Conservation (phyloP, 2,329 filamentous ascomycete genomes). For the Sclerotinia subarctica region DNA sequence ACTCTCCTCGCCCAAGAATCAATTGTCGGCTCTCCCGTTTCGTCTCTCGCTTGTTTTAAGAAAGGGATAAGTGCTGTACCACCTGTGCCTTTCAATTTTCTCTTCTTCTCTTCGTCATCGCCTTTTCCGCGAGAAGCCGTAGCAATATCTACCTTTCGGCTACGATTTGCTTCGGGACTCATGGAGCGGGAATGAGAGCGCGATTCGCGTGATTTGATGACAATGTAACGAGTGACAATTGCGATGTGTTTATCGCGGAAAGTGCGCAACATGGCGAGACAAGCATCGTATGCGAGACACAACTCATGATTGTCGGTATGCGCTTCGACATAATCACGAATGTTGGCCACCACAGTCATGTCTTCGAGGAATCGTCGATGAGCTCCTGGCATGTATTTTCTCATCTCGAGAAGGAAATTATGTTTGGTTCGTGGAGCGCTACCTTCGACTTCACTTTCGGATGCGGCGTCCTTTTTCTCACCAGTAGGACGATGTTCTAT, state of each 20-base stretch:
- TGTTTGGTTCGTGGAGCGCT: constrained; percentile 56
- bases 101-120: constrained; percentile 42
- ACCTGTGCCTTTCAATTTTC: constrained; percentile 80
- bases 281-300: constrained; percentile 83
- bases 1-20: constrained; percentile 53
- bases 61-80: constrained; percentile 94
- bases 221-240: constrained; percentile 94
- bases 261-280: constrained; percentile 68
- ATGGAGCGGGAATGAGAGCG: constrained; percentile 59
- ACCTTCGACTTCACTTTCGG: constrained; percentile 47
- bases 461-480: constrained; percentile 52
- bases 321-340: constrained; percentile 74
- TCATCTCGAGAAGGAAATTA: constrained; percentile 97
- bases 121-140: constrained; percentile 48
- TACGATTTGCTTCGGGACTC: constrained; percentile 49
- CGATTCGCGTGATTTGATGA: constrained; percentile 77
- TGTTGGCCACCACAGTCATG: constrained; percentile 76
- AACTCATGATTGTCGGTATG: constrained; percentile 62
- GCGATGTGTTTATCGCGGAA: constrained; percentile 82
- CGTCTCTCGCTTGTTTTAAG: constrained; percentile 91
- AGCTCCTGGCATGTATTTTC: constrained; percentile 90
- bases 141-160: constrained; percentile 59
- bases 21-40: constrained; percentile 90
- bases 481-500: constrained; percentile 90
- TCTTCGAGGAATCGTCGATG: constrained; percentile 87